These are phyloP conservation scores for Coprinopsis strossmayeri DNA, from an alignment of 768 basidiomycete species.

Conservation along the genomic window DNA sequence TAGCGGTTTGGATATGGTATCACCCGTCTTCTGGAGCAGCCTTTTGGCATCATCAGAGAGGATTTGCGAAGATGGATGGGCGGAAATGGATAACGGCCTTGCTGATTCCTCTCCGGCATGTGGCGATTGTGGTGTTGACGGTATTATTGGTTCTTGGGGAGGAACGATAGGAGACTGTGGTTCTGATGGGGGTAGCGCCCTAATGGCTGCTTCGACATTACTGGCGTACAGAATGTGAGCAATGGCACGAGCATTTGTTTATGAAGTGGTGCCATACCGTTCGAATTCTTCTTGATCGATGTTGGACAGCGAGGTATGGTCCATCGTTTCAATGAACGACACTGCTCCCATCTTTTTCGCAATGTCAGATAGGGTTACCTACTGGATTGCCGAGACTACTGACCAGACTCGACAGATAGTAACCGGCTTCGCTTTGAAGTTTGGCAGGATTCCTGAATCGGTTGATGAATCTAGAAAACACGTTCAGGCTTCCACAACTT, in stretches of 20 bases:
- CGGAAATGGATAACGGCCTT: conserved; percentile 61
- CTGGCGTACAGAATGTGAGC: conserved; percentile 18
- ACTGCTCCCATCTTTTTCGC: conserved; percentile 99
- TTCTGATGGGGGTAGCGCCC: conserved; percentile 39
- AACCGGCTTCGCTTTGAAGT: conserved; percentile 91
- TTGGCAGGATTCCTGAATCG: conserved; percentile 88
- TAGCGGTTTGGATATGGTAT: conserved; percentile 87
- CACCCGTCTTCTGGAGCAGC: conserved; percentile 85
- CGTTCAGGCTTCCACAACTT: neutral
- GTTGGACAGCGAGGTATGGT: conserved; percentile 88
- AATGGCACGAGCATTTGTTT: neutral
- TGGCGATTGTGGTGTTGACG: conserved; percentile 26
- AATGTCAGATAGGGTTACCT: no score
- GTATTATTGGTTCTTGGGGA: conserved; percentile 20
- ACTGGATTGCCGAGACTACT: no score
- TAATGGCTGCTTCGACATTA: conserved; percentile 49
- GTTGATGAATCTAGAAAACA: conserved; percentile 75
- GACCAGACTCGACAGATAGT: conserved; percentile 94
- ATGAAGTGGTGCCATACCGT: conserved; percentile 30
- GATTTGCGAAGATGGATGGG: conserved; percentile 51
- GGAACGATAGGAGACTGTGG: conserved; percentile 28
- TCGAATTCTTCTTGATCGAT: conserved; percentile 95
- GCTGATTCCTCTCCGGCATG: conserved; percentile 89
- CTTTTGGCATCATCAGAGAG: conserved; percentile 70
- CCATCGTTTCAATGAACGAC: conserved; percentile 97